Base-by-base conservation (phyloP, 192 early-diverging fungal species). In the Dissophora ornata region DNA sequence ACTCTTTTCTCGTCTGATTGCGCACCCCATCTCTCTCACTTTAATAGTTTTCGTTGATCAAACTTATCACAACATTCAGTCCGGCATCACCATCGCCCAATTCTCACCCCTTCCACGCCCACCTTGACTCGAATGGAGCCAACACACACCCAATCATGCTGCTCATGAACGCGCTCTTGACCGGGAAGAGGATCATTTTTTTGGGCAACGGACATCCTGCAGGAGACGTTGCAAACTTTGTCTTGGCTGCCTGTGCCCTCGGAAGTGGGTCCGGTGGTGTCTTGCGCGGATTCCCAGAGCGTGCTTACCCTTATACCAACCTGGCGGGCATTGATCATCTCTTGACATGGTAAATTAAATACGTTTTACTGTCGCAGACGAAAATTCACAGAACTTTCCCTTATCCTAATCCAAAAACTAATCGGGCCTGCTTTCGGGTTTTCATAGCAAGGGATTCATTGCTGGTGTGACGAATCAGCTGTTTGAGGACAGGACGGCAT, bases 401-500 rank as follows among this genome's bases (percentile, higher is more conserved):
- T n/a, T n/a, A n/a, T n/a, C n/a, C n/a, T n/a, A n/a, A n/a, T n/a
- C n/a, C n/a, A n/a, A n/a, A n/a, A n/a, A n/a, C n/a, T n/a, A n/a
- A n/a, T n/a, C n/a, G n/a, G n/a, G n/a, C n/a, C n/a, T n/a, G n/a
- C n/a, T n/a, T n/a, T n/a, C n/a, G n/a, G n/a, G n/a, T 21, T 28
- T 80, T 45, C 40, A 47, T 54, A 88, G 87, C 57, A 86, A 94
- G 21, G 96, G 95, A 7, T 98, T 93, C 79, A 95, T 98, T 80
- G 97, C 97, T 4, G 97, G 97, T 16, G 95, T 97, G 11, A 97
- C 97, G 0, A 97, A 98, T 79, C 93, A 94, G n/a, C 87, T 92
- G 1, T 96, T 97, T 82, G 96, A 97, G 70, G 93, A 97, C 69
- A 91, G 95, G 34, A 86, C 92, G 13, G 83, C 88, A 51, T 96